Base-by-base conservation (phyloP, 768 basidiomycete genomes). In the Butyriboletus loyo region DNA sequence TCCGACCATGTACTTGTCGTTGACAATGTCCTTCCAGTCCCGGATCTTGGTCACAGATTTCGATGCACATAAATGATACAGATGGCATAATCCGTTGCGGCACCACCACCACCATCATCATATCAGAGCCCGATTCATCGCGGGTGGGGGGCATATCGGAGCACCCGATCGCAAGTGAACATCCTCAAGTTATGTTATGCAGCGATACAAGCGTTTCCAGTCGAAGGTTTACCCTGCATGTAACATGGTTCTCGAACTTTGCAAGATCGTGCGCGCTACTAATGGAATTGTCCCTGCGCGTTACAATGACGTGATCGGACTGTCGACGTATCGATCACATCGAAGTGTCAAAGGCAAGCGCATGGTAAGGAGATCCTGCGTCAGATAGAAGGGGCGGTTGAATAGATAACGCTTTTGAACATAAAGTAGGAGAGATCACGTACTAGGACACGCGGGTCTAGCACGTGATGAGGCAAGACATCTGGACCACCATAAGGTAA, bases 251-350 rank as follows among this genome's bases (percentile, higher is more conserved):
- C 13, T 34, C 32, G 40, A 41, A 36, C 21, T n/a, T 19, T 25
- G 34, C 19, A 19, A 56, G 35, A 49, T 55, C 35, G 7, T 17
- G 19, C 13, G 7, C 22, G 19, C 13, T 5, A 30, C 42, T 14
- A 28, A 43, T 43, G 1, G n/a, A n/a, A 38, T 32, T 27, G 3
- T 43, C 45, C 8, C 13, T 32, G 32, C 6, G 34, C 6, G n/a
- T 22, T 21, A 14, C n/a, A 21, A 27, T 39, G 54, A 44, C 54
- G 40, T 34, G 48, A 57, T 57, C 43, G 43, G 19, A 7, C 49
- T 31, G 37, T 31, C 41, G 40, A 24, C 40, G n/a, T 27, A 43
- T 40, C 9, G 37, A 57, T 47, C 56, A 27, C 10, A 52, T 52
- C 49, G 15, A 28, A 42, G 9, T 10, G 35, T 35, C 49, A 36